phyloP scores from a whole-genome alignment of 805 yeast species.

The Metschnikowia corniflorae region DNA sequence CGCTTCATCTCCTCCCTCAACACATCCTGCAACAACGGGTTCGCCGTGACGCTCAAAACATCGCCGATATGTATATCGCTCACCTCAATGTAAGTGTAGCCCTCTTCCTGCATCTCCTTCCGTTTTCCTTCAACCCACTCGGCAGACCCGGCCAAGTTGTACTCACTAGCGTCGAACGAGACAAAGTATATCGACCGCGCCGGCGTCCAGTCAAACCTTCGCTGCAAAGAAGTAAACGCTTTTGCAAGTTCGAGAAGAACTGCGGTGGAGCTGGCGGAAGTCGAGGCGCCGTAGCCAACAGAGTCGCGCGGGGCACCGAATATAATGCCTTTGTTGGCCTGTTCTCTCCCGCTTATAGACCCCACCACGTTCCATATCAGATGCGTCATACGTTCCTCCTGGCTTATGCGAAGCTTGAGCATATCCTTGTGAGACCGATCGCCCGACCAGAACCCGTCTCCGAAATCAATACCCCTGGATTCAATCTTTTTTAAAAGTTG shows the following conservation, averaged over 20 bases:
- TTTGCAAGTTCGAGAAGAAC: constrained; percentile 68
- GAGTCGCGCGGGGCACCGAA: constrained; percentile 85
- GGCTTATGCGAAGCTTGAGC: constrained; percentile 29
- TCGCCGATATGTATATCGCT: constrained; percentile 60
- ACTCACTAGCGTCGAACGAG: constrained; percentile 79
- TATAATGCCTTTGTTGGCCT: constrained; percentile 63
- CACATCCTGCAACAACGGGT: constrained; percentile 58
- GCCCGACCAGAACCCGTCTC: constrained; percentile 29
- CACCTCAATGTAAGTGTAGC: constrained; percentile 70
- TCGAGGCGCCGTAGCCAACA: constrained; percentile 66
- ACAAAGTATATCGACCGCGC: constrained; percentile 76
- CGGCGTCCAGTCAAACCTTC: constrained; percentile 75
- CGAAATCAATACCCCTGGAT: constrained; percentile 25
- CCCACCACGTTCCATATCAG: constrained; percentile 78
- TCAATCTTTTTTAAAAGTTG: constrained; percentile 31
- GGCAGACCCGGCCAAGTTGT: constrained; percentile 80
- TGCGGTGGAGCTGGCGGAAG: constrained; percentile 72
- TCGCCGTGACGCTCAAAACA: constrained; percentile 51
- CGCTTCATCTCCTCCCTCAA: constrained; percentile 41
- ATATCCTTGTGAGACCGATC: constrained; percentile 13
- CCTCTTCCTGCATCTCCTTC: constrained; percentile 54
- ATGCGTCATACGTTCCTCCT: constrained; percentile 52
- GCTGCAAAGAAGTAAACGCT: constrained; percentile 59
- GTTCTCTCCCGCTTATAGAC: constrained; percentile 76
- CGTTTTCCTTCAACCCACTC: constrained; percentile 63